A percentile compares a stretch with the other conserved stretches of the same genome.
These are phyloP conservation scores for Cynanchum wilfordii DNA, from an alignment of 257 asterid genomes.

Conservation along the genomic window DNA sequence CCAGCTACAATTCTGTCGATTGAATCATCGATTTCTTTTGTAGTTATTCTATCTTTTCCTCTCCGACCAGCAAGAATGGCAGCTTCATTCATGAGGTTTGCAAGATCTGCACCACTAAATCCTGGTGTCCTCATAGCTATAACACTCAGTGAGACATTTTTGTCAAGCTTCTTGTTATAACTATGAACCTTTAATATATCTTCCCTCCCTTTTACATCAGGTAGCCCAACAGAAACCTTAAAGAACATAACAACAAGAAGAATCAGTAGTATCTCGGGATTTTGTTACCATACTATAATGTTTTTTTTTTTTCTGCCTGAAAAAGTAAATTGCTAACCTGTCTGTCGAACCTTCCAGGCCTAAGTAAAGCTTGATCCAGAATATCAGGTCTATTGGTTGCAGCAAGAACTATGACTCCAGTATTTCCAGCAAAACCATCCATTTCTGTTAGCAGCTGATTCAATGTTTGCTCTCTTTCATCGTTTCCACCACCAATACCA, in stretches of 20 bases:
- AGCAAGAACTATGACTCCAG: constrained; percentile 59
- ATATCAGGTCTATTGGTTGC: constrained; percentile 67
- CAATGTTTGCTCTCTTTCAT: constrained; percentile 69
- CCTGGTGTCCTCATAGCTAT: constrained; percentile 70
- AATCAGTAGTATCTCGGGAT: too few species aligned
- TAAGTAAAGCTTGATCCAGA: constrained; percentile 64
- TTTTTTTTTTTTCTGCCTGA: neutral
- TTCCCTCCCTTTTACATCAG: constrained; percentile 60
- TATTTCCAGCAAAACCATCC: constrained; percentile 59
- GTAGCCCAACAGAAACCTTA: constrained; percentile 61
- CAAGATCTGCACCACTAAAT: constrained; percentile 68
- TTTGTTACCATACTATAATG: neutral
- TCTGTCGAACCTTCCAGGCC: constrained; percentile 71
- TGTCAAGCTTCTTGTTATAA: constrained; percentile 39
- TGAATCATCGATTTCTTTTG: constrained; percentile 53
- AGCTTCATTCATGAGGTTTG: constrained; percentile 72
- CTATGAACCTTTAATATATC: constrained; percentile 54
- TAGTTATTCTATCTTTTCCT: constrained; percentile 44
- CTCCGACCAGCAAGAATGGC: constrained; percentile 71
- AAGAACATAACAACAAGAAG: neutral
- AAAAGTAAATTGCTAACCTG: constrained; percentile 29
- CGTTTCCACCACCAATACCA: constrained; percentile 78
- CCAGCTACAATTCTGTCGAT: constrained; percentile 70
- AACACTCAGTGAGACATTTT: constrained; percentile 44
- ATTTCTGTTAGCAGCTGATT: constrained; percentile 64